A percentile compares a stretch with the other conserved stretches of the same genome.
Conservation (phyloP, 257 asterid species). For the Jasminum sambac region DNA sequence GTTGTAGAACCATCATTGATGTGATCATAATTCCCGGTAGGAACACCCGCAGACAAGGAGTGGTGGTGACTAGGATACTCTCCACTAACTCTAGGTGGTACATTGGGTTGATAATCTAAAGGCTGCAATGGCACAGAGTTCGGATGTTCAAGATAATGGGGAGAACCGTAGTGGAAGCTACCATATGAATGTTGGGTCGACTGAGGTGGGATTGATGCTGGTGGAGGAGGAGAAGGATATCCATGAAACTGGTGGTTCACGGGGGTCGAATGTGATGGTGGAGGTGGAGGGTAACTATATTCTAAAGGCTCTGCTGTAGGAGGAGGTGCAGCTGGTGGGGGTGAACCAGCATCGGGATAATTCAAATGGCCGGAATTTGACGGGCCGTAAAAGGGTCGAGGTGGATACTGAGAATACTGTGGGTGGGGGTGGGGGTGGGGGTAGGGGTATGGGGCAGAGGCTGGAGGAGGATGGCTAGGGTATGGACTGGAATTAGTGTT, state of each 20-base stretch:
- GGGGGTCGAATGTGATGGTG: slow-evolving; percentile 18
- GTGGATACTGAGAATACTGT: slow-evolving; percentile 51
- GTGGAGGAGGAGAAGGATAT: slow-evolving; percentile 45
- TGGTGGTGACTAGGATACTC: slow-evolving; percentile 32
- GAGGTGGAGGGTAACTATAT: slow-evolving; percentile 38
- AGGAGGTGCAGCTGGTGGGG: slow-evolving; percentile 34
- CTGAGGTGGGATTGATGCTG: slow-evolving; percentile 33
- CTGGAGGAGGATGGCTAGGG: slow-evolving; percentile 29
- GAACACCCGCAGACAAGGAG: slow-evolving; percentile 32
- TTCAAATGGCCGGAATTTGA: slow-evolving; percentile 40
- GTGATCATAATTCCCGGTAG: slow-evolving; percentile 32
- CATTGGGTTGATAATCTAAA: slow-evolving; percentile 39
- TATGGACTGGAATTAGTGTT: slow-evolving; percentile 35
- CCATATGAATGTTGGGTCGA: slow-evolving; percentile 39
- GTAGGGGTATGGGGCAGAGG: slow-evolving; percentile 37
- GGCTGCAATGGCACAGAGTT: slow-evolving; percentile 43
- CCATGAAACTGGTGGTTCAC: slow-evolving; percentile 40
- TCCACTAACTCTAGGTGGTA: slow-evolving; percentile 36
- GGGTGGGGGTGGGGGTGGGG: slow-evolving; percentile 30
- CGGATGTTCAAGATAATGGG: slow-evolving; percentile 47
- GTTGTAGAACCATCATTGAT: slow-evolving; percentile 31
- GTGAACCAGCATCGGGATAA: slow-evolving; percentile 40
- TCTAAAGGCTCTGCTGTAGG: slow-evolving; percentile 35
- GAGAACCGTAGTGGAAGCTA: slow-evolving; percentile 47
- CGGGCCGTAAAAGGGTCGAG: slow-evolving; percentile 36